A percentile compares a stretch with the other conserved stretches of the same genome.
Conservation (phyloP, 805 yeast species). For the Schwanniomyces sp. region DNA sequence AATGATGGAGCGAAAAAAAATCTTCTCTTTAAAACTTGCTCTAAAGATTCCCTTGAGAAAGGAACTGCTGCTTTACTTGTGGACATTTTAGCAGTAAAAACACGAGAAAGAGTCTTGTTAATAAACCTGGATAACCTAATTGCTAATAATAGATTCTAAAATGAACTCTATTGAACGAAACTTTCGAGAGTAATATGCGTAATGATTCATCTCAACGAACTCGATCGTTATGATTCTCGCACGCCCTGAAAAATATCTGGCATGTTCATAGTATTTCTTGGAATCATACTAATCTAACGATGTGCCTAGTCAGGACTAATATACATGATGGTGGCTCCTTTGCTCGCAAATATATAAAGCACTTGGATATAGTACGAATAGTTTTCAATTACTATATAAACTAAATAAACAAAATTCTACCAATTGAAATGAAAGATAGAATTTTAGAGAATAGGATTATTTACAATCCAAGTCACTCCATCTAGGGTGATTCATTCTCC, state of each 20-base stretch:
- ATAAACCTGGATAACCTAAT: slow-evolving; percentile 6
- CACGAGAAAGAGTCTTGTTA: slow-evolving; percentile 6
- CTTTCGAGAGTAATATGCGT: neutral
- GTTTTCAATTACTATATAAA: too few species aligned
- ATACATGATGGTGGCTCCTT: too few species aligned
- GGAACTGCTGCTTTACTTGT: slow-evolving; percentile 29
- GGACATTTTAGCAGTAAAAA: slow-evolving; percentile 22
- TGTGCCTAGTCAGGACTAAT: too few species aligned
- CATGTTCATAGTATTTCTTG: too few species aligned
- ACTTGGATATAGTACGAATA: too few species aligned
- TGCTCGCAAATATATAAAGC: too few species aligned
- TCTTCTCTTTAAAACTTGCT: slow-evolving; percentile 88
- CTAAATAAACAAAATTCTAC: neutral
- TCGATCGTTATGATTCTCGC: neutral
- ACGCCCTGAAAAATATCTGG: neutral
- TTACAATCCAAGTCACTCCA: slow-evolving; percentile 21
- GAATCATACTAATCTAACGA: too few species aligned
- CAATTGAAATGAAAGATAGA: neutral
- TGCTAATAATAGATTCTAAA: neutral
- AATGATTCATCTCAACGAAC: neutral
- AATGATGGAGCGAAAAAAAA: slow-evolving; percentile 98
- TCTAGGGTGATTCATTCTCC: slow-evolving; percentile 22
- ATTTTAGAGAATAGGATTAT: neutral
- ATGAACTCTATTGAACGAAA: neutral
- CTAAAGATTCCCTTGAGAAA: slow-evolving; percentile 85